Percentiles rank a stretch among this genome's conserved stretches.
These are phyloP conservation scores for Ogataea methylovora DNA, from an alignment of 805 yeast species.

Conservation along the genomic window DNA sequence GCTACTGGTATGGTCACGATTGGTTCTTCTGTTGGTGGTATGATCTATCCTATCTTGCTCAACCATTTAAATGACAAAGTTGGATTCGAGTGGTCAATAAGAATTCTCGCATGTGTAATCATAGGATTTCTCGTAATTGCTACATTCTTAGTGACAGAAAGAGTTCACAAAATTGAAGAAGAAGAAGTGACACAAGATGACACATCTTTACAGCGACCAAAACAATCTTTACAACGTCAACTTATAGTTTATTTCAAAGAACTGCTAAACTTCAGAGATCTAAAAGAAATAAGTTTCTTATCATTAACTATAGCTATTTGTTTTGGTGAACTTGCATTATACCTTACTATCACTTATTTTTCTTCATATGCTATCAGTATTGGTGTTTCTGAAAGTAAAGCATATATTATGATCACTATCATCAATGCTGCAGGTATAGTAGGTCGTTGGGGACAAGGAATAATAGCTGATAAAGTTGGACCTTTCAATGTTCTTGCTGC, in stretches of 20 bases:
- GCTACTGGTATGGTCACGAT: constrained; percentile 51
- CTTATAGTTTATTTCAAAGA: constrained; percentile 11
- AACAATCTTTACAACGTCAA: no score
- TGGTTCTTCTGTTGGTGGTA: constrained; percentile 48
- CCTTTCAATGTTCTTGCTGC: constrained; percentile 33
- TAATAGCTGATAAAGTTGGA: constrained; percentile 33
- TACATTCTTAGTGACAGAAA: constrained; percentile 24
- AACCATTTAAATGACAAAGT: constrained; percentile 34
- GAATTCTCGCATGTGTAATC: constrained; percentile 40
- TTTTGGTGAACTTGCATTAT: constrained; percentile 38
- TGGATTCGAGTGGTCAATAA: constrained; percentile 49
- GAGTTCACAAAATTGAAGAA: constrained; percentile 11
- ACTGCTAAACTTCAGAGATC: constrained; percentile 26
- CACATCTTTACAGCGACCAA: neutral
- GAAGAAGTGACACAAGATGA: neutral
- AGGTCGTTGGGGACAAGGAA: constrained; percentile 35
- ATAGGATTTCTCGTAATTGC: constrained; percentile 18
- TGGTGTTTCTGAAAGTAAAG: constrained; percentile 30
- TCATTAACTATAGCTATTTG: constrained; percentile 28
- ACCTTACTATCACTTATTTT: constrained; percentile 40
- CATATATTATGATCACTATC: constrained; percentile 30
- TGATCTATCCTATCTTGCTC: constrained; percentile 41
- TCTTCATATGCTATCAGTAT: constrained; percentile 41
- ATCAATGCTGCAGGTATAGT: constrained; percentile 30
- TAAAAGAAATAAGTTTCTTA: constrained; percentile 32